Evolutionary conservation across 768 basidiomycete species (phyloP).

Genomic region (Chalciporus sphaerocephalus): DNA sequence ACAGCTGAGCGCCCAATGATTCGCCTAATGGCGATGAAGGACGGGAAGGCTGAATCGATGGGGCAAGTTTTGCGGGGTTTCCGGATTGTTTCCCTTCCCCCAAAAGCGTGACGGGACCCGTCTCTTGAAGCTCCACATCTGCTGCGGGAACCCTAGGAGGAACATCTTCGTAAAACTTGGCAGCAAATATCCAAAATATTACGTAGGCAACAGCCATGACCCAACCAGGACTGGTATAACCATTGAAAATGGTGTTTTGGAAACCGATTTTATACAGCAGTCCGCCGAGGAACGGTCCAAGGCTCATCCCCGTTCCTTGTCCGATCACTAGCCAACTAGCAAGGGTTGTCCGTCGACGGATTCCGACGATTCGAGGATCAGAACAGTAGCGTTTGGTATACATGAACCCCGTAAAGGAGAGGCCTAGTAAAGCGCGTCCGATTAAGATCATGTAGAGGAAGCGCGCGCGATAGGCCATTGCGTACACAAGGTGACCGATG

Average conservation of each 20-base stretch:
- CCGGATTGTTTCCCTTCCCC: conserved; percentile 4
- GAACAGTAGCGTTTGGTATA: conserved; percentile 66
- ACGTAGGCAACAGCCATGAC: conserved; percentile 53
- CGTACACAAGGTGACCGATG: conserved; percentile 57
- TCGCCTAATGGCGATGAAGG: conserved; percentile 1
- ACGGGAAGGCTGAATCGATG: background rate
- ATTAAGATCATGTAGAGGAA: conserved; percentile 68
- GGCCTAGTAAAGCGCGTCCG: conserved; percentile 60
- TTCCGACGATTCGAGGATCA: conserved; percentile 61
- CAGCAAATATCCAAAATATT: conserved; percentile 43
- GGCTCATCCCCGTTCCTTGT: conserved; percentile 56
- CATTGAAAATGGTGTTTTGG: conserved; percentile 54
- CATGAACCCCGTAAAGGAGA: conserved; percentile 62
- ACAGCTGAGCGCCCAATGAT: conserved; percentile 8
- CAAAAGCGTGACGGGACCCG: background rate
- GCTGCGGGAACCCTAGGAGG: conserved; percentile 16
- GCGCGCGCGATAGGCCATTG: conserved; percentile 52
- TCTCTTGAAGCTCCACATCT: conserved; percentile 9
- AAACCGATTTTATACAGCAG: conserved; percentile 60
- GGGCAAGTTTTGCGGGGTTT: background rate
- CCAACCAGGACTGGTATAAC: conserved; percentile 65
- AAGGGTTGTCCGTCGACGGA: conserved; percentile 57
- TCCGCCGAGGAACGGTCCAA: conserved; percentile 63
- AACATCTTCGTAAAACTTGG: conserved; percentile 41
- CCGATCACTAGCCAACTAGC: conserved; percentile 61